Percentiles rank a stretch among this genome's conserved stretches.
Evolutionary conservation across 176 grass and related monocot species (phyloP).

Genomic region (Miscanthus lutarioriparius): DNA sequence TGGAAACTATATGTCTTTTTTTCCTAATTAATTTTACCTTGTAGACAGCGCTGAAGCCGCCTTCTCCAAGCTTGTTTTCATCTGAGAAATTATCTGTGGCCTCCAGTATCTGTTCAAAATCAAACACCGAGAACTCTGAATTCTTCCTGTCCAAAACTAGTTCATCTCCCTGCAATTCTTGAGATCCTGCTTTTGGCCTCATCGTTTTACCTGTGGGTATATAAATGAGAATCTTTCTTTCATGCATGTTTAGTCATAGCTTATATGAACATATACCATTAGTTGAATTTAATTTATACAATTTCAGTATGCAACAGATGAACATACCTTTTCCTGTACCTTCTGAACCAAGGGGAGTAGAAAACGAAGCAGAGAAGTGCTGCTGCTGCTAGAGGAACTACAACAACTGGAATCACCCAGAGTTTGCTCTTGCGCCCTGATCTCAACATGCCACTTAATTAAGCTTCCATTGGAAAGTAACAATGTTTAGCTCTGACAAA

Average conservation of each 20-base stretch:
- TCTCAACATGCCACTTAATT: not conserved
- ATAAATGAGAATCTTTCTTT: not conserved
- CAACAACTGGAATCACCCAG: not conserved
- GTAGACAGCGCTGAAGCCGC: slow-evolving; percentile 21
- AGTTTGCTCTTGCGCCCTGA: not conserved
- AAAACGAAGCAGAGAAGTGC: not conserved
- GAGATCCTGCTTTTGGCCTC: not conserved
- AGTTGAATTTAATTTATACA: not conserved
- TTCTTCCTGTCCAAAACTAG: slow-evolving; percentile 18
- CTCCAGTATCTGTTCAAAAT: slow-evolving; percentile 22
- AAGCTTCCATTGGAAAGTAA: not conserved
- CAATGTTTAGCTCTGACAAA: not conserved
- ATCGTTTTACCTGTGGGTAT: not conserved
- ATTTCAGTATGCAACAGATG: not conserved
- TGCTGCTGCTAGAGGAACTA: not conserved
- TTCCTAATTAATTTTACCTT: slow-evolving; percentile 11
- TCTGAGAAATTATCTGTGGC: slow-evolving; percentile 22
- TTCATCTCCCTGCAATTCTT: not conserved
- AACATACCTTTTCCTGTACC: not conserved
- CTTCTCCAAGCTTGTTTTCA: slow-evolving; percentile 34
- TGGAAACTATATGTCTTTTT: not conserved
- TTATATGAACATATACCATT: not conserved
- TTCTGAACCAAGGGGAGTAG: not conserved
- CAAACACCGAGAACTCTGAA: slow-evolving; percentile 1
- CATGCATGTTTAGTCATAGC: not conserved